A percentile compares a stretch with the other conserved stretches of the same genome.
Evolutionary conservation across 768 basidiomycete species (phyloP).

Genomic region (Phaeolepiota aurea): DNA sequence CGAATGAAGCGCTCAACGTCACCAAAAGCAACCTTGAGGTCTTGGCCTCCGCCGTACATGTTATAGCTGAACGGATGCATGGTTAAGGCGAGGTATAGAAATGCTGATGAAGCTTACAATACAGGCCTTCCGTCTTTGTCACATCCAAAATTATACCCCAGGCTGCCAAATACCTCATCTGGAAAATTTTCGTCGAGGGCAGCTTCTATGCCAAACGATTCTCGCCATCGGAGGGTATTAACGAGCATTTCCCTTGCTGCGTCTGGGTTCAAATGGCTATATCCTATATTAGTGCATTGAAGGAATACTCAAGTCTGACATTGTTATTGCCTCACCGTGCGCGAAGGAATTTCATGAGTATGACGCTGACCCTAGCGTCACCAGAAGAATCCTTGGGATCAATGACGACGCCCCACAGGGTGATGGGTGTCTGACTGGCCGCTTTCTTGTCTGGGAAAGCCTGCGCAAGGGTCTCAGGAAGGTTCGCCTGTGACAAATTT

Average conservation of each 20-base stretch:
- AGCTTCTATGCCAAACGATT: conserved; percentile 54
- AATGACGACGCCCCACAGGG: conserved; percentile 66
- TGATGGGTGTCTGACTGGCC: conserved; percentile 41
- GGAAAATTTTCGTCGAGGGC: conserved; percentile 55
- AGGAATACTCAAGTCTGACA: not conserved
- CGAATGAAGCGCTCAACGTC: conserved; percentile 71
- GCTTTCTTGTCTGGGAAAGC: conserved; percentile 54
- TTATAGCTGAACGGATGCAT: conserved; percentile 47
- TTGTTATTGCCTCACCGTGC: conserved; percentile 40
- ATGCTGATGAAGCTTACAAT: conserved; percentile 33
- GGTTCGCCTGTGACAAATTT: conserved; percentile 18
- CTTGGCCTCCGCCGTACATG: conserved; percentile 63
- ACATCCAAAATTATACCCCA: conserved; percentile 58
- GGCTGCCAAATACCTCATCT: conserved; percentile 49
- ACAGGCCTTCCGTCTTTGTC: conserved; percentile 69
- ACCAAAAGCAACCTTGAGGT: conserved; percentile 65
- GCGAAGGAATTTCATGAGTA: conserved; percentile 76
- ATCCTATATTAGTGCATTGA: too few relatives aligned
- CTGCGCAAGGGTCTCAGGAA: conserved; percentile 46
- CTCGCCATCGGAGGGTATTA: conserved; percentile 64
- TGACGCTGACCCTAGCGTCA: conserved; percentile 62
- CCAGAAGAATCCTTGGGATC: conserved; percentile 43
- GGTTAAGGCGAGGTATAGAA: not conserved
- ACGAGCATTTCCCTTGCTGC: conserved; percentile 62
- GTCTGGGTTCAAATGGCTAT: conserved; percentile 40